phyloP scores from a whole-genome alignment of 331 rosid genomes.

The Malus hybrid region DNA sequence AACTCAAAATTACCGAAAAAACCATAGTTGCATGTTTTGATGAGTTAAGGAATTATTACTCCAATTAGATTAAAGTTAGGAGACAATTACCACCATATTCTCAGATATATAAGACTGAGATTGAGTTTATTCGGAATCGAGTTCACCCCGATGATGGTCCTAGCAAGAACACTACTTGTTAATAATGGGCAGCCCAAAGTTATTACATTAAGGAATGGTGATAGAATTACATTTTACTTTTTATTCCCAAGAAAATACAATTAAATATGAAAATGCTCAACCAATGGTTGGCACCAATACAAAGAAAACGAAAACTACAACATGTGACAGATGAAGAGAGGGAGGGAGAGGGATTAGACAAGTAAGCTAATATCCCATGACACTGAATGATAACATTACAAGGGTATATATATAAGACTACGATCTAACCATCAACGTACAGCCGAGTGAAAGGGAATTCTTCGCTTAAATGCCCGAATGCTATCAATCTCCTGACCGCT shows the following conservation, averaged over 20 bases:
- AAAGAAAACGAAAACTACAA: background rate
- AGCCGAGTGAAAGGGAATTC: background rate
- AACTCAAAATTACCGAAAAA: too few relatives aligned
- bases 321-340: background rate
- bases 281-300: conserved; percentile 23
- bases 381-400: conserved; percentile 16
- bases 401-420: conserved; percentile 11
- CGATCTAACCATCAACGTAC: conserved; percentile 20
- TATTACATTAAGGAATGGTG: background rate
- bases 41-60: too few relatives aligned
- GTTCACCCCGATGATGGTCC: background rate
- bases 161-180: background rate
- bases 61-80: too few relatives aligned
- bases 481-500: conserved; percentile 5
- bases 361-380: conserved; percentile 2
- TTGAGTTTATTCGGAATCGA: too few relatives aligned
- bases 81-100: too few relatives aligned
- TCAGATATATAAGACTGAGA: too few relatives aligned
- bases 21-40: too few relatives aligned
- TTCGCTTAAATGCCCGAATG: conserved; percentile 7
- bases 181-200: background rate
- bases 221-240: conserved; percentile 8
- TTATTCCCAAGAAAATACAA: conserved; percentile 38
- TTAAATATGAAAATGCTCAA: conserved; percentile 31
- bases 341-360: conserved; percentile 14